Percentiles rank a stretch among this genome's conserved stretches.
Conservation (phyloP, 331 rosid species). For the Quercus tomentella region DNA sequence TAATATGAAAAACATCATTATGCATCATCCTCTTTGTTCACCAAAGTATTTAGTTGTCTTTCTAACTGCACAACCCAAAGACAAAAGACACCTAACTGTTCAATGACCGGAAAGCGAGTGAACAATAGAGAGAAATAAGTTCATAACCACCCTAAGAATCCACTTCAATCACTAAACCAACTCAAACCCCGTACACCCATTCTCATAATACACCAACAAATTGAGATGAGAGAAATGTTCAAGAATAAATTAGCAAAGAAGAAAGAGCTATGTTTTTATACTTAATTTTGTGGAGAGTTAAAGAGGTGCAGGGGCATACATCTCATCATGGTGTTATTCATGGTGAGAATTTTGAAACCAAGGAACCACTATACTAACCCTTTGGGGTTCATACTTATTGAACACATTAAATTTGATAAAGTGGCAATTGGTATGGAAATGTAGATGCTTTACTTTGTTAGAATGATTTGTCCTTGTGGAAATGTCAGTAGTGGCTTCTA, state of each 20-base stretch:
- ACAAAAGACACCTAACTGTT: constrained; percentile 3
- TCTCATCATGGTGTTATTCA: background rate
- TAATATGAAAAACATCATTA: background rate
- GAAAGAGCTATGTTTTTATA: background rate
- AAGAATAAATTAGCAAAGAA: background rate
- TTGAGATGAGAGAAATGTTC: background rate
- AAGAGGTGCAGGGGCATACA: background rate
- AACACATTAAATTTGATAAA: too few species aligned
- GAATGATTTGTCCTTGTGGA: background rate
- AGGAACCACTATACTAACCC: too few species aligned
- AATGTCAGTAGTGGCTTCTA: background rate
- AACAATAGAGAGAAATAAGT: background rate
- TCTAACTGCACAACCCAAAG: constrained; percentile 66
- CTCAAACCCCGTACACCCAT: background rate
- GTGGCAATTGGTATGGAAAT: too few species aligned
- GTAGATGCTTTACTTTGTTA: background rate
- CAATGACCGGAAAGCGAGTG: background rate
- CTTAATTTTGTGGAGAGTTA: background rate
- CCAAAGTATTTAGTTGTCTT: constrained; percentile 51
- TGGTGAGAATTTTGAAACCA: too few species aligned
- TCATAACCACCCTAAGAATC: background rate
- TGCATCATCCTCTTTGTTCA: constrained; percentile 34
- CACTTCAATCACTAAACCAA: background rate
- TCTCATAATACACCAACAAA: background rate
- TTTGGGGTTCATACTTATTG: too few species aligned